These are phyloP conservation scores for Basipetospora sp. DNA, from an alignment of 2,329 filamentous ascomycete species.

Conservation along the genomic window DNA sequence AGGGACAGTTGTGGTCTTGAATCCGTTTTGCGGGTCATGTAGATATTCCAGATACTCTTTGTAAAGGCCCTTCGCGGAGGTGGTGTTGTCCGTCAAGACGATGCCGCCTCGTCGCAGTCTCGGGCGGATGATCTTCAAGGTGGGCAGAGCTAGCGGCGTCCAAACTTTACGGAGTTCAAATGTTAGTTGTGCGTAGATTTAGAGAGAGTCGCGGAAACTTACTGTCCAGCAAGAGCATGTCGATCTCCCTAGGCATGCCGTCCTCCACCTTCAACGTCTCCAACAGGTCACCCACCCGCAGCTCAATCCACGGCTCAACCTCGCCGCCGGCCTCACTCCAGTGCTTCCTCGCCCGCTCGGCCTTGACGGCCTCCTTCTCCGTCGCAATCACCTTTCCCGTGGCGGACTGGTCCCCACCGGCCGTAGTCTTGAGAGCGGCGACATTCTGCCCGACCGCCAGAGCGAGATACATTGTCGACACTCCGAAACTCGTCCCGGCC, in stretches of 20 bases:
- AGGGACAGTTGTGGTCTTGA: conserved; percentile 23
- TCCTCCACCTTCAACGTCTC: conserved; percentile 32
- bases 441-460: conserved; percentile 38
- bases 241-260: conserved; percentile 30
- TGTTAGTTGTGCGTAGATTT: not conserved
- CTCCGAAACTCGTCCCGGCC: conserved; percentile 46
- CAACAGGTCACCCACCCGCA: conserved; percentile 41
- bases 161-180: conserved; percentile 14
- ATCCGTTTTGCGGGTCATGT: conserved; percentile 30
- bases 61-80: conserved; percentile 23
- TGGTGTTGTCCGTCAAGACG: conserved; percentile 35
- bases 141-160: conserved; percentile 31
- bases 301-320: conserved; percentile 35
- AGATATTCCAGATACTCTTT: conserved; percentile 32
- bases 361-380: conserved; percentile 43
- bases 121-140: conserved; percentile 30
- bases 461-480: conserved; percentile 48
- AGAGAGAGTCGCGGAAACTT: conserved; percentile 13
- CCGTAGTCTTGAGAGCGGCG: conserved; percentile 17
- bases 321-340: conserved; percentile 37
- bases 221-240: conserved; percentile 48
- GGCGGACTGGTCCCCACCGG: not conserved
- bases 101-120: conserved; percentile 30
- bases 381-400: conserved; percentile 37
- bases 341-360: conserved; percentile 32